These are phyloP conservation scores for Kazachstania sp. DNA, from an alignment of 1,139 yeast genomes.

Conservation along the genomic window DNA sequence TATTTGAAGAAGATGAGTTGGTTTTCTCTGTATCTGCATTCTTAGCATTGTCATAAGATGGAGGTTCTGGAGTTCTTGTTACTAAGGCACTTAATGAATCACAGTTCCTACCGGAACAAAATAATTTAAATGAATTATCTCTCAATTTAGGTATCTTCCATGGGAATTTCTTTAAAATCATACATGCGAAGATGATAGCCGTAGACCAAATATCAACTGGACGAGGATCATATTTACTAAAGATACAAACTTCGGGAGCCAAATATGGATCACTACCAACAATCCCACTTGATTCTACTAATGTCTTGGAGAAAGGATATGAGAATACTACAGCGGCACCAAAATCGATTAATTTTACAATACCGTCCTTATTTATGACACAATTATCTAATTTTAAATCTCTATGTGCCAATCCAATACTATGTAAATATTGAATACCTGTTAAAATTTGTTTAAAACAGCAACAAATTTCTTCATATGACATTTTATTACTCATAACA, in stretches of 20 bases:
- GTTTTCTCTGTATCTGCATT: neutral
- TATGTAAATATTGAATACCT: conserved; percentile 77
- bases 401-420: conserved; percentile 84
- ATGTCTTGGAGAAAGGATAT: conserved; percentile 75
- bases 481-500: conserved; percentile 92
- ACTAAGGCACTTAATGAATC: conserved; percentile 35
- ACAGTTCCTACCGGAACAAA: conserved; percentile 39
- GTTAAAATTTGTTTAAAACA: conserved; percentile 79
- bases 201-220: conserved; percentile 95
- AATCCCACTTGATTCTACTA: conserved; percentile 79
- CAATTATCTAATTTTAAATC: conserved; percentile 91
- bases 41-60: conserved; percentile 26
- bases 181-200: conserved; percentile 88
- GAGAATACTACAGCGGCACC: conserved; percentile 92
- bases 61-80: conserved; percentile 34
- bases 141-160: conserved; percentile 89
- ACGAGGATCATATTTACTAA: conserved; percentile 77
- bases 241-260: conserved; percentile 88
- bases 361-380: conserved; percentile 77
- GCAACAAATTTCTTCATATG: conserved; percentile 76
- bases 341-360: conserved; percentile 84
- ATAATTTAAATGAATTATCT: conserved; percentile 69
- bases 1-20: conserved; percentile 12
- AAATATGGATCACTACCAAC: conserved; percentile 93
- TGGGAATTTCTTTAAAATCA: conserved; percentile 89